Percentiles rank a stretch among this genome's conserved stretches.
Conservation (phyloP, 805 yeast species). For the Torulaspora indica region DNA sequence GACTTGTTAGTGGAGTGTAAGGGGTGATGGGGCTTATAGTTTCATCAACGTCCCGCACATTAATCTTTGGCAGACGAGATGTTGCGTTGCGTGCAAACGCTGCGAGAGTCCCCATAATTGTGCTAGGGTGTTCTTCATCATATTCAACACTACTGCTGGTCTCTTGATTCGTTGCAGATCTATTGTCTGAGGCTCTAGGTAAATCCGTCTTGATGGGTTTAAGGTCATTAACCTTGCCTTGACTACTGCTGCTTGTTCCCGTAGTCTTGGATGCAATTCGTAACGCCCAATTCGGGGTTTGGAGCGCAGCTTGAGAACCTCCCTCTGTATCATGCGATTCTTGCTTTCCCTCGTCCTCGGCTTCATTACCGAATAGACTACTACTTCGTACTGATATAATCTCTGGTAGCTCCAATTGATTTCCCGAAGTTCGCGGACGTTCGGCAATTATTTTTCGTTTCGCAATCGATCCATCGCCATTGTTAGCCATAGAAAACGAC, state of each 20-base stretch:
- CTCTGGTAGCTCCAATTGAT: conserved; percentile 25
- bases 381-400: conserved; percentile 24
- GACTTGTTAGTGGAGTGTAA: conserved; percentile 10
- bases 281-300: conserved; percentile 21
- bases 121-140: conserved; percentile 21
- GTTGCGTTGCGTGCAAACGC: conserved; percentile 49
- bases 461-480: conserved; percentile 21
- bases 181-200: conserved; percentile 20
- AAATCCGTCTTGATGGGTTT: conserved; percentile 13
- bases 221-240: not conserved
- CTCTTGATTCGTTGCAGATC: not conserved
- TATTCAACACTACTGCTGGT: conserved; percentile 1
- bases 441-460: conserved; percentile 20
- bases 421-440: conserved; percentile 1
- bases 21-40: conserved; percentile 8
- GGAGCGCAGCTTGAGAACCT: not conserved
- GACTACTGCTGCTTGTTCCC: conserved; percentile 2
- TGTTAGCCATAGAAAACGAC: conserved; percentile 14
- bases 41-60: conserved; percentile 10
- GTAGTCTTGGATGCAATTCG: conserved; percentile 17
- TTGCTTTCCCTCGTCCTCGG: not conserved
- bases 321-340: not conserved
- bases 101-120: conserved; percentile 43
- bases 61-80: conserved; percentile 25
- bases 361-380: conserved; percentile 10